Percentiles rank a stretch among this genome's conserved stretches.
Evolutionary conservation across 768 basidiomycete species (phyloP).

Genomic region (Amanita fuliginea): DNA sequence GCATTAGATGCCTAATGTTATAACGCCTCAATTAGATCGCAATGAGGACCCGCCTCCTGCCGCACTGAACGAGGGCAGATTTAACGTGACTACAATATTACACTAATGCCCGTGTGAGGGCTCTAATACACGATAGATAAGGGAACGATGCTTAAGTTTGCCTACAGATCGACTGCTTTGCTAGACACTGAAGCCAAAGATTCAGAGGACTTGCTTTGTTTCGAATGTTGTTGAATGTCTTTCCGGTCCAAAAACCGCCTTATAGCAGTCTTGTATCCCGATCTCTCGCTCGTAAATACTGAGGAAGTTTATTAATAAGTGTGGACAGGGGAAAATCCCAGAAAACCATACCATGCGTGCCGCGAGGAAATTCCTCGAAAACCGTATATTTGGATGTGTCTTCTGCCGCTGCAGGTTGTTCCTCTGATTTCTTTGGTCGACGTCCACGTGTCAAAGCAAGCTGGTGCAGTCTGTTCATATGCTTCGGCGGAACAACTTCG

Average conservation of each 20-base stretch:
- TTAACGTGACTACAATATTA: too few species aligned
- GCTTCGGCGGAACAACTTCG: slow-evolving; percentile 40
- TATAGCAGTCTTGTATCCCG: neutral
- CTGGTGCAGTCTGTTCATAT: slow-evolving; percentile 44
- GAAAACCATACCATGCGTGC: neutral
- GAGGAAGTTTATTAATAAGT: neutral
- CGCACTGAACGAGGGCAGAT: too few species aligned
- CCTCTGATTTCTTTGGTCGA: neutral
- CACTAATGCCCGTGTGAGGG: neutral
- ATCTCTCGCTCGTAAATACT: neutral
- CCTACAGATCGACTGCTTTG: neutral
- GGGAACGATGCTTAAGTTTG: neutral
- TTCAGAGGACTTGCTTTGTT: neutral
- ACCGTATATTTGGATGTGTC: neutral
- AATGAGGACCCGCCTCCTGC: too few species aligned
- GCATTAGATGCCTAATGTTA: too few species aligned
- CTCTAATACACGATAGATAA: neutral
- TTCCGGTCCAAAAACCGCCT: slow-evolving; percentile 1
- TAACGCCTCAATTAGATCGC: too few species aligned
- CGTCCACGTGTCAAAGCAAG: slow-evolving; percentile 17
- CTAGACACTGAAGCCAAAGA: neutral
- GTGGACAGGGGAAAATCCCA: neutral
- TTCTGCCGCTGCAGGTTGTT: neutral
- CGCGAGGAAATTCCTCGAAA: neutral
- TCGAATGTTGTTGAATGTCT: neutral